Evolutionary conservation across 1,284 basidiomycete genomes (phyloP), one percentile per base, ranked within the genome.

Genomic region (Inonotus obliquus): DNA sequence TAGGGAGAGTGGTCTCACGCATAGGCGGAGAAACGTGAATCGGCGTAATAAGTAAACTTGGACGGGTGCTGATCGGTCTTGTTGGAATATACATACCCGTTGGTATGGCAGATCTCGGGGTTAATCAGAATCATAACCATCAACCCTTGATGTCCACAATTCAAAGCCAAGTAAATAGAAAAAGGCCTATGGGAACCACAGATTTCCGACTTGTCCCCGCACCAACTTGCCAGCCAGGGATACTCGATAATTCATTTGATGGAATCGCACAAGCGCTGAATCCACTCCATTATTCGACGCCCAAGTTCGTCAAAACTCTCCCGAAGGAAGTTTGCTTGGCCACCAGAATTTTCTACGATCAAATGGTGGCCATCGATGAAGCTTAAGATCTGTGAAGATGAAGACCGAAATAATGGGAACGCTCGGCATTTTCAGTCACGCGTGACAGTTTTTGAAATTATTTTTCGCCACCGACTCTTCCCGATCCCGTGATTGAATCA

Each of bases 51-150:
- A 29, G 38, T 13, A 37, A 4, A 23, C 14, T 2, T 41, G 53
- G 53, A 37, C n/a, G n/a, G n/a, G n/a, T n/a, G 29, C 21, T 51
- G 49, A 51, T 51, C 49, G 49, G 49, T n/a, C n/a, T n/a, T n/a
- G n/a, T n/a, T n/a, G n/a, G n/a, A n/a, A 23, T 14, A 13, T n/a
- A 23, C 29, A 11, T 13, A n/a, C 49, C 11, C 11, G 23, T 51
- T 27, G 25, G 49, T 51, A 51, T 25, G 49, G 49, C 49, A 27
- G 49, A 51, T 51, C 49, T 51, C 49, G 49, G 49, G 27, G 29
- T 2, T 51, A 51, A 27, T 51, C 23, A 25, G 49, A n/a, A 13
- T 48, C 45, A n/a, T 47, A n/a, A 47, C 17, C 7, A 47, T 19
- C 38, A n/a, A 11, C 38, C 38, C 38, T 39, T 39, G 38, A 39